Percentiles rank a stretch among this genome's conserved stretches.
Conservation (phyloP, 371 early-diverging fungal species). For the Syncephalastrum sp. region DNA sequence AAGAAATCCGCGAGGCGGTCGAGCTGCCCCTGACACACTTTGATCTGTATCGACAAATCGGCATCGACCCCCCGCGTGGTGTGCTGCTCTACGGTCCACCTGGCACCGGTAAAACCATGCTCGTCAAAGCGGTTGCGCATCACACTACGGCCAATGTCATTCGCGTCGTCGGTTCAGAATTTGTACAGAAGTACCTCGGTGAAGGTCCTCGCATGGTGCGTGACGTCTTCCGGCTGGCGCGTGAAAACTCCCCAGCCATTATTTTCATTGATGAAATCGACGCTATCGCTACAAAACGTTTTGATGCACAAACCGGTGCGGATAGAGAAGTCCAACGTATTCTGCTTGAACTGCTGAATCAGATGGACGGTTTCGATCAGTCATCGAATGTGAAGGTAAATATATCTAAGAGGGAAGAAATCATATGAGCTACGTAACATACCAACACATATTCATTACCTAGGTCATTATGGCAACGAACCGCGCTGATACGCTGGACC, state of each 20-base stretch:
- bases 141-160: slow-evolving; percentile 99
- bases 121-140: slow-evolving; percentile 99
- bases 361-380: slow-evolving; percentile 99
- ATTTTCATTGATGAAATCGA: slow-evolving; percentile 99
- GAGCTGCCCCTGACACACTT: slow-evolving; percentile 99
- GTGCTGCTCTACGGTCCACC: slow-evolving; percentile 99
- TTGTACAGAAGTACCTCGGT: slow-evolving; percentile 99
- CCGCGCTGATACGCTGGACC: slow-evolving; percentile 99
- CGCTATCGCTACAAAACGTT: slow-evolving; percentile 99
- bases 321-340: slow-evolving; percentile 99
- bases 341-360: slow-evolving; percentile 97
- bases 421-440: neutral
- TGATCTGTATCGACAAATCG: slow-evolving; percentile 99
- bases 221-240: slow-evolving; percentile 98
- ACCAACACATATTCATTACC: neutral
- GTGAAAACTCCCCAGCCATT: slow-evolving; percentile 99
- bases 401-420: neutral
- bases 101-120: slow-evolving; percentile 98
- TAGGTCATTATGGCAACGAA: slow-evolving; percentile 99
- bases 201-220: slow-evolving; percentile 99
- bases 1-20: slow-evolving; percentile 99
- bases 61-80: slow-evolving; percentile 98
- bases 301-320: slow-evolving; percentile 99
- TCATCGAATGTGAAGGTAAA: slow-evolving; percentile 94
- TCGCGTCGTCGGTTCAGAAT: slow-evolving; percentile 99